Evolutionary conservation across 2,329 filamentous ascomycete species (phyloP).

Genomic region (Onygenales sp.): DNA sequence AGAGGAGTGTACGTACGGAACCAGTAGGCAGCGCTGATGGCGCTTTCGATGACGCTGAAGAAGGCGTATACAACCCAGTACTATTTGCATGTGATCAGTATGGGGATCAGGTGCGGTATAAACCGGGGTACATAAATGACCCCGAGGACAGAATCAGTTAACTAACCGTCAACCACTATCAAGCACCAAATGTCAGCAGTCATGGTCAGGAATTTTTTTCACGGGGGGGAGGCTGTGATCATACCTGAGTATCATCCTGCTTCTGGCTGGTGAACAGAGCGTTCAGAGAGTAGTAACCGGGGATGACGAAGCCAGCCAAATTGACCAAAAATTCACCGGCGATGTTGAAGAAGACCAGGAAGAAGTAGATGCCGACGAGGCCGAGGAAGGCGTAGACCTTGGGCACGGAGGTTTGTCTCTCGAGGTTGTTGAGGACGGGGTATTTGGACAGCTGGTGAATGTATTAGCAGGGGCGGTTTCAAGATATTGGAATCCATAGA

Average conservation of each 20-base stretch:
- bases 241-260: slow-evolving; percentile 56
- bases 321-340: slow-evolving; percentile 60
- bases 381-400: slow-evolving; percentile 60
- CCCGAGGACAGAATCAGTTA: slow-evolving; percentile 13
- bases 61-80: slow-evolving; percentile 62
- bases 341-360: slow-evolving; percentile 64
- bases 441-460: slow-evolving; percentile 54
- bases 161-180: slow-evolving; percentile 52
- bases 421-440: slow-evolving; percentile 56
- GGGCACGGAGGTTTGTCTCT: slow-evolving; percentile 58
- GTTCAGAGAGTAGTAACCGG: slow-evolving; percentile 57
- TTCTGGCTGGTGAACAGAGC: slow-evolving; percentile 53
- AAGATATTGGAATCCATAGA: background rate
- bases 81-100: slow-evolving; percentile 27
- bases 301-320: slow-evolving; percentile 55
- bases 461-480: background rate
- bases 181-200: slow-evolving; percentile 14
- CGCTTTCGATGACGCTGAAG: slow-evolving; percentile 56
- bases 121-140: slow-evolving; percentile 18
- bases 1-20: slow-evolving; percentile 41
- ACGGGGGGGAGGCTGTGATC: slow-evolving; percentile 11
- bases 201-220: background rate
- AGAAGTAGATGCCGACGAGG: slow-evolving; percentile 57
- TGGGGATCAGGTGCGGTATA: slow-evolving; percentile 11
- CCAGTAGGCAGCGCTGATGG: slow-evolving; percentile 59